Base-by-base conservation (phyloP, 2,329 filamentous ascomycete genomes). In the Thermothelomyces thermophilus region DNA sequence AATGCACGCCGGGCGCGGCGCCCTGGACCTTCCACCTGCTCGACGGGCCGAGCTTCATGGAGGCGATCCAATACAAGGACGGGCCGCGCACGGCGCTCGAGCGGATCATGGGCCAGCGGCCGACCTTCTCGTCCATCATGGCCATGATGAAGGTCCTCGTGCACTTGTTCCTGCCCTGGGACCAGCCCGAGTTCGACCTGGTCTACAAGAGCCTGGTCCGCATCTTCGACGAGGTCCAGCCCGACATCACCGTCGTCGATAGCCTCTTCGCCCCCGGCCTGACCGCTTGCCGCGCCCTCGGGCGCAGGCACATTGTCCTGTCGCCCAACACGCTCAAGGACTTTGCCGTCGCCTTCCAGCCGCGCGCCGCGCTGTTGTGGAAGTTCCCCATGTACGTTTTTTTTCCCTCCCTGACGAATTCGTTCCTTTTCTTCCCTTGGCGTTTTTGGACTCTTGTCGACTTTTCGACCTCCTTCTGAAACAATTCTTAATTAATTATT, bases 291-390 rank as follows among this genome's bases (percentile, higher is more conserved):
- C 67, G 65, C 22, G 63, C 65, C 3, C 47, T 65, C 2, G 60
- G 60, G 0, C 55, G 65, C 30, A 64, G 64, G 5, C 30, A 52
- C 33, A 62, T 68, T 0, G 58, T 73, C 1, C 59, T 76, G 6
- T 70, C 68, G 41, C 73, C 73, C 1, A 76, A 73, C 33, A 63
- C 71, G 36, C 56, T 70, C 63, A 62, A 73, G 57, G 64, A 73
- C 50, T 68, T 70, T 57, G 56, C 71, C 33, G 40, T 54, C 1
- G 62, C 64, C 3, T 56, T 64, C 28, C 73, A 77, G 52, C 68
- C 71, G 58, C 20, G 57, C 55, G 5, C 61, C 54, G 5, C 57
- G 58, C 14, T 52, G n/a, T 24, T 70, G 9, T 70, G 66, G 63
- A 70, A 65, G 51, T 67, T 64, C 41, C 69, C 69, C 1, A 57